These are phyloP conservation scores for Halenospora varia DNA, from an alignment of 495 filamentous ascomycete species.

Conservation along the genomic window DNA sequence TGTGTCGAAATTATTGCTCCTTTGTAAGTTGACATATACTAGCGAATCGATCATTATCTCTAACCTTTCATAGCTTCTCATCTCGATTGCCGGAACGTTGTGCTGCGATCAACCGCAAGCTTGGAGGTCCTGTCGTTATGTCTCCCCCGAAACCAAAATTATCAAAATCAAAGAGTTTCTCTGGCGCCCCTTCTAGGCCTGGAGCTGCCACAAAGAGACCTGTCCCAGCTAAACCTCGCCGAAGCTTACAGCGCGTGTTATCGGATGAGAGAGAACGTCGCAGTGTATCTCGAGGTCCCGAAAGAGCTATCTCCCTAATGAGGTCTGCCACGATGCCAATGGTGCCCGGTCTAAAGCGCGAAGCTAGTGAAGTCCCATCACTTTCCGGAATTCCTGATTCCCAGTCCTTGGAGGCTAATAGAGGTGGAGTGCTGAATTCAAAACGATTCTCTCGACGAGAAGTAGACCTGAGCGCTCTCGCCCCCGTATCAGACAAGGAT, in stretches of 20 bases:
- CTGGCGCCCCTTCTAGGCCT: constrained; percentile 35
- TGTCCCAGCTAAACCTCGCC: constrained; percentile 45
- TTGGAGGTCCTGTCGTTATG: constrained; percentile 68
- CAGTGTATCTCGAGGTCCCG: constrained; percentile 43
- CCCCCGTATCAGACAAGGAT: constrained; percentile 45
- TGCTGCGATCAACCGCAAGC: constrained; percentile 74
- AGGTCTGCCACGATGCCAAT: constrained; percentile 64
- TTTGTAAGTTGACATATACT: constrained; percentile 56
- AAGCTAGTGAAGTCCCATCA: constrained; percentile 54
- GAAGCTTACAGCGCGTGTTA: constrained; percentile 63
- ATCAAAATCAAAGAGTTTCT: constrained; percentile 33
- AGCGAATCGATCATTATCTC: constrained; percentile 14
- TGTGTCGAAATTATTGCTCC: constrained; percentile 91
- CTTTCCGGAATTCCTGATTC: constrained; percentile 44
- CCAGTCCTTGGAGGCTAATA: constrained; percentile 14
- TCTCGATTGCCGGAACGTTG: constrained; percentile 79
- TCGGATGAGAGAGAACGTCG: constrained; percentile 54
- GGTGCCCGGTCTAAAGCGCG: constrained; percentile 57
- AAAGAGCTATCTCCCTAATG: constrained; percentile 53
- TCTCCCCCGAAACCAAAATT: constrained; percentile 55
- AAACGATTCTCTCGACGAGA: constrained; percentile 63
- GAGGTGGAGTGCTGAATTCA: constrained; percentile 53
- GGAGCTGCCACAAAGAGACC: constrained; percentile 54
- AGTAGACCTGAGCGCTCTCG: constrained; percentile 59
- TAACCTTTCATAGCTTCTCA: constrained; percentile 57